Percentiles rank a stretch among this genome's conserved stretches.
These are phyloP conservation scores for Flaveria ramosissima DNA, from an alignment of 129 eudicot species.

Conservation along the genomic window DNA sequence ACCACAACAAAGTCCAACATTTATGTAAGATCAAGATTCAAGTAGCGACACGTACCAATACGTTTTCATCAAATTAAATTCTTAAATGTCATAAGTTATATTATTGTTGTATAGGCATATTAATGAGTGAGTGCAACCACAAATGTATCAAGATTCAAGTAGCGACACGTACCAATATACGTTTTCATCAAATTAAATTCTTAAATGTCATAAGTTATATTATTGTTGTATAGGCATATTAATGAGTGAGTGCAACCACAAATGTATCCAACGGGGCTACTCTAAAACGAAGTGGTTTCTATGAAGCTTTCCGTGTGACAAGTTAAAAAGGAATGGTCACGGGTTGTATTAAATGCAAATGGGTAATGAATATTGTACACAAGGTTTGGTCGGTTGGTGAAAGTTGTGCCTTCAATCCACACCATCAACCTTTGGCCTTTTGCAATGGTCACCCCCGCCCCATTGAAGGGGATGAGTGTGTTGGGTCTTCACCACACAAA, in stretches of 20 bases:
- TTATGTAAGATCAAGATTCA: no score
- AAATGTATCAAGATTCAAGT: not conserved
- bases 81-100: not conserved
- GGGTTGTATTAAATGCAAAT: slow-evolving; percentile 23
- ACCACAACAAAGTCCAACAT: no score
- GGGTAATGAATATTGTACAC: slow-evolving; percentile 3
- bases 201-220: not conserved
- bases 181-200: not conserved
- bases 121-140: no score
- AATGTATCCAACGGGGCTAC: not conserved
- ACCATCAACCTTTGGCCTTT: not conserved
- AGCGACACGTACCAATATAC: not conserved
- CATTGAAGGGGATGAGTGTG: no score
- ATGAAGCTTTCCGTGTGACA: slow-evolving; percentile 17
- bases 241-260: slow-evolving; percentile 5
- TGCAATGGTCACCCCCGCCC: no score
- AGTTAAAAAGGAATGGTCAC: slow-evolving; percentile 12
- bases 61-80: not conserved
- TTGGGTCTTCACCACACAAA: no score
- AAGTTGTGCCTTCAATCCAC: not conserved
- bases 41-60: not conserved
- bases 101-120: not conserved
- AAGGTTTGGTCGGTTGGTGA: slow-evolving; percentile 22
- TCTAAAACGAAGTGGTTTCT: slow-evolving; percentile 4
- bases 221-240: not conserved